Evolutionary conservation across 805 yeast genomes (phyloP).

Genomic region (Yueomyces sp.): DNA sequence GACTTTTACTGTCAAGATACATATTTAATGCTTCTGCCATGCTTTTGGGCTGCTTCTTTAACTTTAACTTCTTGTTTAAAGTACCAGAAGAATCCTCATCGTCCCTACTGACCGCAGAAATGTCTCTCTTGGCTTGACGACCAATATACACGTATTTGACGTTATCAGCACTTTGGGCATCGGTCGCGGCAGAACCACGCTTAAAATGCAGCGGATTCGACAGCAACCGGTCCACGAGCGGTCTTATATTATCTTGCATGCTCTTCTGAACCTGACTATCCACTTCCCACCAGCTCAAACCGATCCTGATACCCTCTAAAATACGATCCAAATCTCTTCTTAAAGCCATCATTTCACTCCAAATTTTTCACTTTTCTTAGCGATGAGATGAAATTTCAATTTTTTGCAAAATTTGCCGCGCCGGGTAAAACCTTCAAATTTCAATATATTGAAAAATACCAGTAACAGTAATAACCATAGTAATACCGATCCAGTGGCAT

Average conservation of each 20-base stretch:
- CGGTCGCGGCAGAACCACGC: neutral
- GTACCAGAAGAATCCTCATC: neutral
- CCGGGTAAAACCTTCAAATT: too few relatives aligned
- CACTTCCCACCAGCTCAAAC: too few relatives aligned
- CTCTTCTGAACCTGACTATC: too few relatives aligned
- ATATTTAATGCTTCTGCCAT: constrained; percentile 34
- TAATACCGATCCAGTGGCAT: too few relatives aligned
- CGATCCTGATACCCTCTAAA: too few relatives aligned
- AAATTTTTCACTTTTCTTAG: too few relatives aligned
- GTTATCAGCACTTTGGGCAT: neutral
- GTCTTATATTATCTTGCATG: constrained; percentile 24
- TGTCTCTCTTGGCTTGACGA: neutral
- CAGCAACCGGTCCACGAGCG: constrained; percentile 50
- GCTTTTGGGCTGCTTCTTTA: constrained; percentile 42
- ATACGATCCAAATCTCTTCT: too few relatives aligned
- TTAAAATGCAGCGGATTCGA: constrained; percentile 46
- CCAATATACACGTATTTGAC: neutral
- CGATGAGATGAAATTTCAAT: too few relatives aligned
- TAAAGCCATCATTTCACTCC: too few relatives aligned
- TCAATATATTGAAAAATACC: too few relatives aligned
- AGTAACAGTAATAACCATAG: too few relatives aligned
- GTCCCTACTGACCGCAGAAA: neutral
- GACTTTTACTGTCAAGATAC: constrained; percentile 6
- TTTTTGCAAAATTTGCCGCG: too few relatives aligned
- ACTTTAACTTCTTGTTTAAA: neutral